Evolutionary conservation across 305 asterid genomes (phyloP), one percentile per base, ranked within the genome.

Genomic region (Solanum hybrid): DNA sequence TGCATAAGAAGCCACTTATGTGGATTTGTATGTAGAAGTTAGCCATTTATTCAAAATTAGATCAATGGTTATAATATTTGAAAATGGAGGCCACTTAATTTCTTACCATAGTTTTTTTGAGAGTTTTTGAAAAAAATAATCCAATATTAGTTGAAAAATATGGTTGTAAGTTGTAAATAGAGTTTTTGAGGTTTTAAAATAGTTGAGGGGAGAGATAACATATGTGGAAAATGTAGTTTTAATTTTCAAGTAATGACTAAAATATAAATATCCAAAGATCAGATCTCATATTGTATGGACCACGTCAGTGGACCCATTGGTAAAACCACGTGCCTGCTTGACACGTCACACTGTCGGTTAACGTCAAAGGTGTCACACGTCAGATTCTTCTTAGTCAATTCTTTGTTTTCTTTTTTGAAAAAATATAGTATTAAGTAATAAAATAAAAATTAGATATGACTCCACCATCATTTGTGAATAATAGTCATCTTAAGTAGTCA

Each of bases 311-410:
- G 85, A 22, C 37, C 90, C 87, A 87, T 33, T 31, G 79, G 90
- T 77, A 36, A 90, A 83, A 77, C 67, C 88, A 89, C 74, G 89
- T 74, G 91, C 90, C 24, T 93, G 90, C 79, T 81, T 1, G 93
- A 91, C 93, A 93, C 93, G 91, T 94, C 96, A 91, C 34, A 86
- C 89, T 80, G 89, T 91, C 92, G 80, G 82, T 34, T 51, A 39
- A 57, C 78, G 35, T n/a, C 36, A 11, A 22, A 33, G 87, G 31
- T 71, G 40, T 87, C 92, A 14, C 93, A 93, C 95, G 93, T 92
- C 90, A 91, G 36, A 57, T 28, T 9, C 51, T 69, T 33, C 91
- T 64, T 12, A 64, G 28, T 20, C 73, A 64, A 64, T 22, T 64
- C 11, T 42, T 61, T 7, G 11, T 0, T 8, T 0, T 57, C 1